Percentiles rank a stretch among this genome's conserved stretches.
phyloP scores from a whole-genome alignment of 495 filamentous ascomycete species.

The Tricharina praecox region DNA sequence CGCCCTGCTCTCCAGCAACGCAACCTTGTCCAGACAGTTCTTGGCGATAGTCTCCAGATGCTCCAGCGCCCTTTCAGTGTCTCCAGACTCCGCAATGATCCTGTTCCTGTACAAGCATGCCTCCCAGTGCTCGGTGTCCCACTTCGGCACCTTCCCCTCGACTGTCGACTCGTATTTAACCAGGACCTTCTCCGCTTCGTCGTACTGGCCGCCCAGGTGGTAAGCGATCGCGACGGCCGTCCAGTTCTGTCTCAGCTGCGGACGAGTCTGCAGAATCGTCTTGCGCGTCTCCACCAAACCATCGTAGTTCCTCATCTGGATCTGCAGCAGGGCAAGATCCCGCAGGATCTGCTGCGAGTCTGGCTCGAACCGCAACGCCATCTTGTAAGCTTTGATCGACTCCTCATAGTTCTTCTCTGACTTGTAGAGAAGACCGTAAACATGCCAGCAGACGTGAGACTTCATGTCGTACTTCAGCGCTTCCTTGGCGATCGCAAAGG shows the following conservation, averaged over 20 bases:
- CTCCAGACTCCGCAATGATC: slow-evolving; percentile 75
- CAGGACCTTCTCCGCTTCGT: slow-evolving; percentile 76
- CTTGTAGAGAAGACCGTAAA: slow-evolving; percentile 89
- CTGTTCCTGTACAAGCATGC: slow-evolving; percentile 88
- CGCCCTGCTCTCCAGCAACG: slow-evolving; percentile 78
- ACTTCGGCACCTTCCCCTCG: slow-evolving; percentile 48
- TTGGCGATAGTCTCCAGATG: slow-evolving; percentile 65
- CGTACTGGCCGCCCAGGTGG: slow-evolving; percentile 69
- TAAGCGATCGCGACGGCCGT: slow-evolving; percentile 85
- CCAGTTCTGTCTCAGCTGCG: slow-evolving; percentile 77
- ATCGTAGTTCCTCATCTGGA: slow-evolving; percentile 91
- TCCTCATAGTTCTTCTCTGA: slow-evolving; percentile 94
- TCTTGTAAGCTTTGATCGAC: slow-evolving; percentile 96
- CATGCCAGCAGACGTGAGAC: slow-evolving; percentile 98
- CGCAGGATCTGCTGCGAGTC: slow-evolving; percentile 86
- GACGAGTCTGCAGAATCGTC: slow-evolving; percentile 66
- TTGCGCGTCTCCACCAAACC: slow-evolving; percentile 79
- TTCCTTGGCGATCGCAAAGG: slow-evolving; percentile 77
- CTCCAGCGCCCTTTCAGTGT: slow-evolving; percentile 63
- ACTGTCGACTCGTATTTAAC: slow-evolving; percentile 84
- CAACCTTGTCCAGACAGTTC: slow-evolving; percentile 63
- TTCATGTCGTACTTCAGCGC: slow-evolving; percentile 91
- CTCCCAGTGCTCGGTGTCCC: slow-evolving; percentile 89
- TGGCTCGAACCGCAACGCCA: slow-evolving; percentile 78
- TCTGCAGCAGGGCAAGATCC: slow-evolving; percentile 79